Base-by-base conservation (phyloP, 1,139 yeast genomes). In the Eremothecium coryli region DNA sequence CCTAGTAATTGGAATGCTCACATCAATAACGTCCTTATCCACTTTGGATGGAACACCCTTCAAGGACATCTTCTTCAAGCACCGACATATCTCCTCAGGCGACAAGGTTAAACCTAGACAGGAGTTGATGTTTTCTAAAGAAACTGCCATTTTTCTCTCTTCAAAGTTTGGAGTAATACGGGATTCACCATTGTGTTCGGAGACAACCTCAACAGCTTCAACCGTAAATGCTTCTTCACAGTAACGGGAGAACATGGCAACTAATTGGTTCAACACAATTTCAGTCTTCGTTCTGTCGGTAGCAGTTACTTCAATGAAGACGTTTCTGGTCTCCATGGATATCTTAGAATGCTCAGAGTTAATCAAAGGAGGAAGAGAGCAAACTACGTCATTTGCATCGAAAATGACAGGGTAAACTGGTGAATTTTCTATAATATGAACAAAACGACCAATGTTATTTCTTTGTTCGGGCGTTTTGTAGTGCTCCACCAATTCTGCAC, bases 321-420 rank as follows among this genome's bases (percentile, higher is more conserved):
- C 82, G 52, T 93, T 86, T 51, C 67, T 77, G 41, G 98, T 88
- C 43, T 84, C 70, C 46, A 86, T 62, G 21, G 93, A 70, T 51
- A 93, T 85, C 65, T 93, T 93, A 38, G 95, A 81, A 55, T 71
- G 84, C 54, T 93, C 80, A 24, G 95, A 81, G 66, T 93, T 93
- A 66, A 93, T 93, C 56, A 93, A 82, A 45, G 99, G 99, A 33
- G 99, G 99, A 66, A 93, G 63, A 9, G 97, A 88, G 51, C 93
- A 79, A 38, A 93, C 94, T 10, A 73, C 71, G 54, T 81, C 72
- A 33, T 77, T 70, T 36, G 80, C 64, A 61, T 90, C 98, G 49
- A 78, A 71, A 54, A 90, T 82, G 29, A 86, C 86, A 18, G 98
- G 99, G 61, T 73, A 85, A 35, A 82, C 93, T 16, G 95, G 93